Evolutionary conservation across 495 filamentous ascomycete species (phyloP).

Genomic region (Penicillium chermesinum): DNA sequence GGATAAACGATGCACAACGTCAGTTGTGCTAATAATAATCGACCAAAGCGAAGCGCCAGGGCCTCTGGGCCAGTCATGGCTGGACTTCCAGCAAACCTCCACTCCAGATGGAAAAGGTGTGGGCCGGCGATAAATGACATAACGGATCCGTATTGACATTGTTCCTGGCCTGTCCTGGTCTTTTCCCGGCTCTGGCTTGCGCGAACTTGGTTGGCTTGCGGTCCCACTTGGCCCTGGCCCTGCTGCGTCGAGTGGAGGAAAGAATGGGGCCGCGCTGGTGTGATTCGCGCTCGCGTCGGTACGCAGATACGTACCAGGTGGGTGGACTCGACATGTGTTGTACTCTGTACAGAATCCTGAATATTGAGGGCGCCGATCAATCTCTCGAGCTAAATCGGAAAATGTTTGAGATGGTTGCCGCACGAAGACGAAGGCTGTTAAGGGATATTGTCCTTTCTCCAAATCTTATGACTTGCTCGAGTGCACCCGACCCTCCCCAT

Average conservation of each 20-base stretch:
- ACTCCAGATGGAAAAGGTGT: too few relatives aligned
- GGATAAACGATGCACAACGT: slow-evolving; percentile 4
- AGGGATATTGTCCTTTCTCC: too few relatives aligned
- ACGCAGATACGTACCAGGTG: too few relatives aligned
- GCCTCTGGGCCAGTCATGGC: slow-evolving; percentile 2
- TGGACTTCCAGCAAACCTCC: too few relatives aligned
- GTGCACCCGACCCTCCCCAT: too few relatives aligned
- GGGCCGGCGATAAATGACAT: slow-evolving; percentile 1
- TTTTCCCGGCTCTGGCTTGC: too few relatives aligned
- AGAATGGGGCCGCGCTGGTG: neutral
- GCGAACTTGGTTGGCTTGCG: neutral
- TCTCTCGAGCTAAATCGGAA: neutral
- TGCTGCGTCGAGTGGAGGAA: neutral
- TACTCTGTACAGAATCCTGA: neutral
- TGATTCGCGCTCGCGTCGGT: neutral
- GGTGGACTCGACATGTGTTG: too few relatives aligned
- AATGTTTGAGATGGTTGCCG: neutral
- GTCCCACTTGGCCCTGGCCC: neutral
- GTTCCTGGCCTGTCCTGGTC: slow-evolving; percentile 1
- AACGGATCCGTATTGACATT: slow-evolving; percentile 1
- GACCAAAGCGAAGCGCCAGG: slow-evolving; percentile 6
- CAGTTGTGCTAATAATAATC: slow-evolving; percentile 20
- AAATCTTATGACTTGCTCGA: too few relatives aligned
- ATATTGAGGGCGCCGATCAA: neutral
- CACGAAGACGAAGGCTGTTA: neutral